Evolutionary conservation across 73 alveolate genomes (phyloP).

Genomic region (Tetrahymena malaccensis): DNA sequence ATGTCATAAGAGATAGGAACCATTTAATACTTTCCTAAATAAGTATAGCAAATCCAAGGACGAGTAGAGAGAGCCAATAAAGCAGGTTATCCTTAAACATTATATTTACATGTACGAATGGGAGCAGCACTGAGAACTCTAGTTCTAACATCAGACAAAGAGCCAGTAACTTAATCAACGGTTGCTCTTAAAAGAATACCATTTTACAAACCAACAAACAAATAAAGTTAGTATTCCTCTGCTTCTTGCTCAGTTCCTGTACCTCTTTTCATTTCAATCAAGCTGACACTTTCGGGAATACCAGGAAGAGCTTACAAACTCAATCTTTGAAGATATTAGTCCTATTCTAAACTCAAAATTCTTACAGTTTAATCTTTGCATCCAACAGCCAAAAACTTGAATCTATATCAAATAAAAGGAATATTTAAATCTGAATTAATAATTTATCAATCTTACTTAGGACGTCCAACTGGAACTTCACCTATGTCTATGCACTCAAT

Average conservation of each 20-base stretch:
- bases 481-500: slow-evolving; percentile 79
- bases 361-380: slow-evolving; percentile 92
- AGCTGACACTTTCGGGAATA: slow-evolving; percentile 76
- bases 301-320: slow-evolving; percentile 86
- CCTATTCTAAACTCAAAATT: slow-evolving; percentile 96
- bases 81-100: slow-evolving; percentile 56
- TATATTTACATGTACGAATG: slow-evolving; percentile 58
- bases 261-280: slow-evolving; percentile 77
- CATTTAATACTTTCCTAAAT: slow-evolving; percentile 60
- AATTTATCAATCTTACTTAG: slow-evolving; percentile 39
- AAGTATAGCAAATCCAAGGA: slow-evolving; percentile 88
- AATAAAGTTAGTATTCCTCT: slow-evolving; percentile 46
- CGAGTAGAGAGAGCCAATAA: slow-evolving; percentile 85
- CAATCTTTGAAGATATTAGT: slow-evolving; percentile 79
- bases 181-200: slow-evolving; percentile 92
- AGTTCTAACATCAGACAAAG: slow-evolving; percentile 86
- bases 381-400: slow-evolving; percentile 92
- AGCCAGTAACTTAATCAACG: slow-evolving; percentile 94
- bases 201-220: slow-evolving; percentile 90
- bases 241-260: slow-evolving; percentile 12
- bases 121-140: slow-evolving; percentile 81
- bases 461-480: slow-evolving; percentile 90
- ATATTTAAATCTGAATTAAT: background rate
- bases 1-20: slow-evolving; percentile 75
- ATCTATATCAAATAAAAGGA: slow-evolving; percentile 21